A percentile compares a stretch with the other conserved stretches of the same genome.
These are phyloP conservation scores for Sphagnum magellanicum DNA, from an alignment of 228 moss, liverwort and hornwort species.

Conservation along the genomic window DNA sequence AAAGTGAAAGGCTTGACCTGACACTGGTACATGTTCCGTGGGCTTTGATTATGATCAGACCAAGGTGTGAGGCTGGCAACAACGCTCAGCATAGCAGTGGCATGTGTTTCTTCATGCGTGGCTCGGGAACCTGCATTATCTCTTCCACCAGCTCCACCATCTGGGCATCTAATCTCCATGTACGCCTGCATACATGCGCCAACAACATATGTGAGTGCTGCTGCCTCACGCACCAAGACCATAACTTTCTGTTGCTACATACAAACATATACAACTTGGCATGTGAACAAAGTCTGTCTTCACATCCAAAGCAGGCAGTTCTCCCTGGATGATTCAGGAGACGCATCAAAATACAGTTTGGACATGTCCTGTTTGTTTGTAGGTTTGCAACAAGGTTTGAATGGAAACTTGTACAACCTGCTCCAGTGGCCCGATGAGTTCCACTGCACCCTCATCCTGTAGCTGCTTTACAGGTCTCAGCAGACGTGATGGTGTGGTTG, in stretches of 20 bases:
- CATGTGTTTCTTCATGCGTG: slow-evolving; percentile 80
- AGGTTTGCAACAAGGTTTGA: too few relatives aligned
- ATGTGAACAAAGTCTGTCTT: too few relatives aligned
- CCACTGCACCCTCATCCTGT: slow-evolving; percentile 48
- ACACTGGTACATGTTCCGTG: slow-evolving; percentile 99
- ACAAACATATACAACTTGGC: too few relatives aligned
- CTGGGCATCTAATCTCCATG: slow-evolving; percentile 95
- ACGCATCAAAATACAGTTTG: too few relatives aligned
- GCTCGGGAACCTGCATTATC: slow-evolving; percentile 31
- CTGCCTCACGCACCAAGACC: too few relatives aligned
- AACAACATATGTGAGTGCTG: too few relatives aligned
- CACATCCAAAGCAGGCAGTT: too few relatives aligned
- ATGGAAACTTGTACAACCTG: slow-evolving; percentile 34
- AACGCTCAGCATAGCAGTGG: slow-evolving; percentile 81
- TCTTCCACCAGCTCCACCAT: slow-evolving; percentile 54
- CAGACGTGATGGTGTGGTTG: slow-evolving; percentile 76
- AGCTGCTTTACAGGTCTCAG: slow-evolving; percentile 68
- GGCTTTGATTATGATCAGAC: slow-evolving; percentile 99
- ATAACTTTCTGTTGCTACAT: too few relatives aligned
- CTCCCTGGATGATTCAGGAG: too few relatives aligned
- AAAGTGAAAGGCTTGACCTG: slow-evolving; percentile 35
- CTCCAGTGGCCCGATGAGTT: slow-evolving; percentile 87
- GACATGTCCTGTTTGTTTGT: too few relatives aligned
- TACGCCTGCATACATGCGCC: slow-evolving; percentile 52
- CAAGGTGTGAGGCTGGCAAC: slow-evolving; percentile 97